These are phyloP conservation scores for Leishmania arabica DNA, from an alignment of 208 protist species.

Conservation along the genomic window DNA sequence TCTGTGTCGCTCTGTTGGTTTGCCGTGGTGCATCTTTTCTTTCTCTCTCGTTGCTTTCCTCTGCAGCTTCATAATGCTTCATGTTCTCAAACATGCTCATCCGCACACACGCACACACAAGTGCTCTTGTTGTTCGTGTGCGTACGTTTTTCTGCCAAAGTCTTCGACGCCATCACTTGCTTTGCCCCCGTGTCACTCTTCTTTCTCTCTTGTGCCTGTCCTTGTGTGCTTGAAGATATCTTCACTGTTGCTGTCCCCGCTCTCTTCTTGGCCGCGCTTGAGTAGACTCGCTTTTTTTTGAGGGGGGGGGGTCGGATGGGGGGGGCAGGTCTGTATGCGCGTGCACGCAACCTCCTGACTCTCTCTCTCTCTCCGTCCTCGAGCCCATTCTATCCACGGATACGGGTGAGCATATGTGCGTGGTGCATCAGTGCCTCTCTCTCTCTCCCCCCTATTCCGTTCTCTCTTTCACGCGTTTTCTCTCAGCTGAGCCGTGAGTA, in stretches of 20 bases:
- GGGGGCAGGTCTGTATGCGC: not conserved
- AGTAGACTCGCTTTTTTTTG: not conserved
- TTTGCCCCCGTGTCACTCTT: not conserved
- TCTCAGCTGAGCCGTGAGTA: not conserved
- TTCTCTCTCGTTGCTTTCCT: too few species aligned
- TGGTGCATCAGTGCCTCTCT: not conserved
- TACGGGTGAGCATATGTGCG: not conserved
- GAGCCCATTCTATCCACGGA: not conserved
- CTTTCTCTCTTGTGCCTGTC: not conserved
- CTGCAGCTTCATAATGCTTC: too few species aligned
- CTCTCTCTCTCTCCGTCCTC: not conserved
- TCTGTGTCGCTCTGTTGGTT: too few species aligned
- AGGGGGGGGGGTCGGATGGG: too few species aligned
- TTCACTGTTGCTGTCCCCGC: not conserved
- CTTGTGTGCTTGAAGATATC: not conserved
- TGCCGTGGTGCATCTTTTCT: too few species aligned
- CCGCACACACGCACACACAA: not conserved
- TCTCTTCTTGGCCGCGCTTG: not conserved
- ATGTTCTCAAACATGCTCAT: not conserved
- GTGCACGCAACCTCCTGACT: not conserved
- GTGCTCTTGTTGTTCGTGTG: not conserved
- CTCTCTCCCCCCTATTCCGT: not conserved
- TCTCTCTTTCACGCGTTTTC: not conserved
- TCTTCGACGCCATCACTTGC: not conserved
- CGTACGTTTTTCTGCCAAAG: not conserved